Evolutionary conservation across 2,329 filamentous ascomycete species (phyloP).

Genomic region (Ophiostoma populinum): DNA sequence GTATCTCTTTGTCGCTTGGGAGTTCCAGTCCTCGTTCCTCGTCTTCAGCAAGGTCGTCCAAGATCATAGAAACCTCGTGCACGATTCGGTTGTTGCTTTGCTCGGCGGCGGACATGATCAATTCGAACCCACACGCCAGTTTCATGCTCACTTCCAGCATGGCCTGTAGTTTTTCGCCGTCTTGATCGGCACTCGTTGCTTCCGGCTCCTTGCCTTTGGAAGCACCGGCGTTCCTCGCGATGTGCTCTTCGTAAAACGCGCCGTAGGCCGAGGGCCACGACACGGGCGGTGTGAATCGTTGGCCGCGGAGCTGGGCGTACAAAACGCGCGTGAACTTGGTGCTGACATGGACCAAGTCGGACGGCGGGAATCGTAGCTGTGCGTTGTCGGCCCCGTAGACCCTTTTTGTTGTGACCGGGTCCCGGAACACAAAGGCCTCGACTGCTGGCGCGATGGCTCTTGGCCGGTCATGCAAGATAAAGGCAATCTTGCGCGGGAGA

Average conservation of each 20-base stretch:
- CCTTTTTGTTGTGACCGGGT: constrained; percentile 57
- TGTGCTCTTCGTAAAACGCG: constrained; percentile 11
- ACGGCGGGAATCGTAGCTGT: constrained; percentile 47
- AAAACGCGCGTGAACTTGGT: constrained; percentile 74
- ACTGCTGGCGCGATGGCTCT: constrained; percentile 65
- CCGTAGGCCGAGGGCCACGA: constrained; percentile 26
- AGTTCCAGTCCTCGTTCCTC: constrained; percentile 38
- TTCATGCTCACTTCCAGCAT: constrained; percentile 71
- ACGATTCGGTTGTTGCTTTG: constrained; percentile 51
- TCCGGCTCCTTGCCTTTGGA: background rate
- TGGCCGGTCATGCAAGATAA: constrained; percentile 58
- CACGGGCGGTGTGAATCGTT: constrained; percentile 55
- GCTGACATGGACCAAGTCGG: constrained; percentile 64
- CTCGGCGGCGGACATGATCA: constrained; percentile 53
- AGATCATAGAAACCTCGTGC: constrained; percentile 56
- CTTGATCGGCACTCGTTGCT: constrained; percentile 10
- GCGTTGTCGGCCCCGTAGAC: constrained; percentile 24
- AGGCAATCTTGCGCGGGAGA: constrained; percentile 68
- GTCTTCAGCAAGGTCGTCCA: constrained; percentile 60
- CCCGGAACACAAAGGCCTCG: constrained; percentile 84
- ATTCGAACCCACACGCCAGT: constrained; percentile 76
- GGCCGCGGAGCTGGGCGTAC: constrained; percentile 78
- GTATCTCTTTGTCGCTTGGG: constrained; percentile 59
- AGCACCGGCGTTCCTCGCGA: too few species aligned
- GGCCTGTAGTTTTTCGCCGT: constrained; percentile 15